Evolutionary conservation across 2,329 filamentous ascomycete species (phyloP), one percentile per base, ranked within the genome.

Genomic region (Aureobasidium uvarum): DNA sequence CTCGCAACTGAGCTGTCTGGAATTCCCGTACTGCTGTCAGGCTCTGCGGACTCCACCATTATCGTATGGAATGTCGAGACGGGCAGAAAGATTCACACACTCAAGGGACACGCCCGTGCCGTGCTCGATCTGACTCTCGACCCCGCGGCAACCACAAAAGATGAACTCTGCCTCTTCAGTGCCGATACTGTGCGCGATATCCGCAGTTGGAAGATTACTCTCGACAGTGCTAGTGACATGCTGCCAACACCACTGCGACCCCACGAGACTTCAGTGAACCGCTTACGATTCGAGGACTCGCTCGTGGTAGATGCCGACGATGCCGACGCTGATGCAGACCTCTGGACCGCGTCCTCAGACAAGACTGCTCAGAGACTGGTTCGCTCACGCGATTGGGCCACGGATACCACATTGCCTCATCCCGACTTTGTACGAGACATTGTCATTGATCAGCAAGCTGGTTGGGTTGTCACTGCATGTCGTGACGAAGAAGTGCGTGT

Each of bases 291-390:
- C 71, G 89, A 92, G 69, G 55, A 65, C 16, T 60, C 63, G 23
- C 28, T 62, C 13, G 51, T 59, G 3, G 67, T 52, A n/a, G 46
- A 46, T 13, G 58, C 20, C 6, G 59, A 66, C 13, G 67, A 67
- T 11, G 62, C 39, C 10, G 74, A 76, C 51, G 77, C 77, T 5
- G 85, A 86, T 54, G 86, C 84, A 38, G 91, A 97, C 71, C 79
- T 97, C 16, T 98, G 92, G 92, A 97, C 94, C 8, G 90, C 93
- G 6, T 96, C 92, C 67, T 92, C 92, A 5, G 95, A 99, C 75
- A 95, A 92, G 70, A 92, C 89, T 0, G 87, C 87, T 1, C 95
- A 94, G 75, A 93, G 91, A 70, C 83, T 97, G 10, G 83, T 88
- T 1, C 83, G 92, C 62, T 80, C 83, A 28, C 85, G 84, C 52